Conservation (phyloP, 768 basidiomycete genomes). For the Lactifluus subvellereus region DNA sequence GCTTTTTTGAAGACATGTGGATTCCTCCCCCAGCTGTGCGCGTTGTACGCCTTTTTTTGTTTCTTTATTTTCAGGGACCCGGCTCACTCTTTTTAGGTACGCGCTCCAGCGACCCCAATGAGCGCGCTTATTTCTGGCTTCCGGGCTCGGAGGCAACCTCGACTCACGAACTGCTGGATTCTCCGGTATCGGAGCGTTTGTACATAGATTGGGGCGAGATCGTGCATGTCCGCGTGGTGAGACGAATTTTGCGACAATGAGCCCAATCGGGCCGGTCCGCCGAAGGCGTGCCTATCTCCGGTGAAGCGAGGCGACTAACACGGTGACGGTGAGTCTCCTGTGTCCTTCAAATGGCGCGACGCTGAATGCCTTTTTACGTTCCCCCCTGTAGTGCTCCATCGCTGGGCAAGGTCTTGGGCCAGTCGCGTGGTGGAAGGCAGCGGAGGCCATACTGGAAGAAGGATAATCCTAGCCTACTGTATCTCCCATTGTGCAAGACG, state of each 20-base stretch:
- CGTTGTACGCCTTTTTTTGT: conserved; percentile 50
- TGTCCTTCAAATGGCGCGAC: no score
- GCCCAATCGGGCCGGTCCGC: conserved; percentile 79
- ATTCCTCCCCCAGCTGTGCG: conserved; percentile 80
- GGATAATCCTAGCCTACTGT: conserved; percentile 25
- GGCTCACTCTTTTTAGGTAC: background rate
- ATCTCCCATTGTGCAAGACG: background rate
- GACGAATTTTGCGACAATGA: conserved; percentile 86
- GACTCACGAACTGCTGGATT: conserved; percentile 63
- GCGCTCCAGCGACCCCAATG: conserved; percentile 61
- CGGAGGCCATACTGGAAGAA: conserved; percentile 38
- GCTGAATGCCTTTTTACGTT: background rate
- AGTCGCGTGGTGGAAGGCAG: conserved; percentile 65
- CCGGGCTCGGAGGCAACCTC: conserved; percentile 48
- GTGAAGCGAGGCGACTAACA: conserved; percentile 49
- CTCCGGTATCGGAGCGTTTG: conserved; percentile 59
- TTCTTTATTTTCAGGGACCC: background rate
- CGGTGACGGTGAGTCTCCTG: conserved; percentile 49
- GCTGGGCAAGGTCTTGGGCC: conserved; percentile 79
- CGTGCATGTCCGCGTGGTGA: conserved; percentile 71
- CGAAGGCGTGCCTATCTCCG: conserved; percentile 60
- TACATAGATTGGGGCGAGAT: conserved; percentile 76
- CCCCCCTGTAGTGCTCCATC: conserved; percentile 58
- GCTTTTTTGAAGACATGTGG: conserved; percentile 94
- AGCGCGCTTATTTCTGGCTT: conserved; percentile 81